Evolutionary conservation across 1,284 basidiomycete species (phyloP).

Genomic region (Marasmius tenuissimus): DNA sequence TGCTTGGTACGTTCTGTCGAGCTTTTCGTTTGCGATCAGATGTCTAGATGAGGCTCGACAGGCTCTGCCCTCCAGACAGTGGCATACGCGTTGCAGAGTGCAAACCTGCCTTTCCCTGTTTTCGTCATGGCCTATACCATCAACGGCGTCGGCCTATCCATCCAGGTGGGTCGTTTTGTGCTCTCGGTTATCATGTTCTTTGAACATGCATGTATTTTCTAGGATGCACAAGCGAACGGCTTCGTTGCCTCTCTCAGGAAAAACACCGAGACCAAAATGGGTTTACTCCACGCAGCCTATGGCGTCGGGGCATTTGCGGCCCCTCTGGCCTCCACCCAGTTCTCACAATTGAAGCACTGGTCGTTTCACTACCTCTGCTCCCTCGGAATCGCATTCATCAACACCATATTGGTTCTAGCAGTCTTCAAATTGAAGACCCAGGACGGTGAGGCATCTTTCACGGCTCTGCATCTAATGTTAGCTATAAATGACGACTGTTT

Average conservation of each 20-base stretch:
- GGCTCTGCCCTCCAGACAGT: constrained; percentile 26
- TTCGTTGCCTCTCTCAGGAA: constrained; percentile 49
- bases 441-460: constrained; percentile 31
- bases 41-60: not conserved
- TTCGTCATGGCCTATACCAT: constrained; percentile 58
- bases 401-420: constrained; percentile 32
- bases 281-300: constrained; percentile 55
- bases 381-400: constrained; percentile 45
- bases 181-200: not conserved
- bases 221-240: constrained; percentile 58
- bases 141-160: constrained; percentile 63
- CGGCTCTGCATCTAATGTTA: not conserved
- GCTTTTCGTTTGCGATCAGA: not conserved
- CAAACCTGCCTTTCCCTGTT: constrained; percentile 62
- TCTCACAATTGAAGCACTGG: constrained; percentile 36
- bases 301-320: constrained; percentile 48
- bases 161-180: constrained; percentile 37
- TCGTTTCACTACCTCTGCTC: constrained; percentile 56
- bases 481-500: not conserved
- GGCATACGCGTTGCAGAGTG: constrained; percentile 55
- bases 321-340: constrained; percentile 49
- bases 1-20: constrained; percentile 26
- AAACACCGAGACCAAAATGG: constrained; percentile 53
- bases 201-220: not conserved
- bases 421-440: constrained; percentile 51